Conservation (phyloP, 129 eudicot species). For the Artemisia argyi region DNA sequence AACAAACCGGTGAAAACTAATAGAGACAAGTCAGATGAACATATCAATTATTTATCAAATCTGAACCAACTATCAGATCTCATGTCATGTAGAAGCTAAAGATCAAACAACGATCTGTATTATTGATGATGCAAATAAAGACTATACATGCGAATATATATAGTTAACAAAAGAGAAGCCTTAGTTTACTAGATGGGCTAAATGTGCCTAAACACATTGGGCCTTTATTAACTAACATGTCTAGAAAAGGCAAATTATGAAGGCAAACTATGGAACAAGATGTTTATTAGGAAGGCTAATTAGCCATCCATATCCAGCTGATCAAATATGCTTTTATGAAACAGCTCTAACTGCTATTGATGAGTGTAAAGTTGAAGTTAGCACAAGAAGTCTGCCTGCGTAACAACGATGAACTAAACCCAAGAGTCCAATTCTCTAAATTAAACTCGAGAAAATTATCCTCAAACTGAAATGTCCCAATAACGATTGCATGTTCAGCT, state of each 20-base stretch:
- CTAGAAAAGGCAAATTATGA: not conserved
- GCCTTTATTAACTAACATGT: too few species aligned
- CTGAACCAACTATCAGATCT: too few species aligned
- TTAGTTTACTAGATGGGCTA: too few species aligned
- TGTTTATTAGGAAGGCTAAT: not conserved
- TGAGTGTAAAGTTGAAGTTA: slow-evolving; percentile 24
- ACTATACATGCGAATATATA: too few species aligned
- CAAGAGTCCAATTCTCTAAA: slow-evolving; percentile 24
- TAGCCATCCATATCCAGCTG: not conserved
- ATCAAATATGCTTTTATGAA: not conserved
- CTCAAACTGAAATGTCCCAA: slow-evolving; percentile 38
- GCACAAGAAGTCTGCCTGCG: slow-evolving; percentile 25
- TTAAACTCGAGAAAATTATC: slow-evolving; percentile 32
- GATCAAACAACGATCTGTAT: too few species aligned
- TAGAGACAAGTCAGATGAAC: too few species aligned
- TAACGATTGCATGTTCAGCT: slow-evolving; percentile 28
- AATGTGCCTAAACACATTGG: too few species aligned
- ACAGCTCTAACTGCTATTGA: not conserved
- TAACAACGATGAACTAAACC: slow-evolving; percentile 23
- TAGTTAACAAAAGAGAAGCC: too few species aligned
- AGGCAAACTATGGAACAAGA: not conserved
- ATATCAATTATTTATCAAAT: too few species aligned
- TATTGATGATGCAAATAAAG: too few species aligned
- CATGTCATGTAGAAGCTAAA: too few species aligned
- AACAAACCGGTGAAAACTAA: too few species aligned